Conservation (phyloP, 2,329 filamentous ascomycete genomes). For the Dendryphion nanum region DNA sequence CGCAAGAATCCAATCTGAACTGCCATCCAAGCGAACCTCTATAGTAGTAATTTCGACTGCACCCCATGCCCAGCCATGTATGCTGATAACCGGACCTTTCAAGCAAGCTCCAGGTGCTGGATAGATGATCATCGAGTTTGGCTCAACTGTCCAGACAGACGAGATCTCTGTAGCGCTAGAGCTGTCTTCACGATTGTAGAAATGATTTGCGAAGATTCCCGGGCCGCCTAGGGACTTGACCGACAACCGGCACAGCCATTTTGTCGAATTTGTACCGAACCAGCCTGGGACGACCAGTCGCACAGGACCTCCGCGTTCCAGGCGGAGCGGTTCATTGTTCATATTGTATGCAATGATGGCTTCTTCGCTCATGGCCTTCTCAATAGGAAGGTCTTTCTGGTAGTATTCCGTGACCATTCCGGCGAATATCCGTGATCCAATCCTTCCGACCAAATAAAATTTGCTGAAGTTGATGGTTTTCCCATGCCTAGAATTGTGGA, state of each 20-base stretch:
- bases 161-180: not conserved
- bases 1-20: not conserved
- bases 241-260: not conserved
- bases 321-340: conserved; percentile 18
- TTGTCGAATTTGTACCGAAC: conserved; percentile 1
- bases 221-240: not conserved
- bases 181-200: not conserved
- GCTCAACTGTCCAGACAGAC: not conserved
- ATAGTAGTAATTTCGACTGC: not conserved
- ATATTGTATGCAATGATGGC: conserved; percentile 29
- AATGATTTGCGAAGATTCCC: not conserved
- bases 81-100: not conserved
- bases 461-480: conserved; percentile 5
- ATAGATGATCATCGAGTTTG: not conserved
- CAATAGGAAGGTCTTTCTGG: conserved; percentile 31
- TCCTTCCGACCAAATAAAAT: conserved; percentile 30
- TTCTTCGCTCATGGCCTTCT: conserved; percentile 21
- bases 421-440: conserved; percentile 27
- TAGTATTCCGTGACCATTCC: conserved; percentile 25
- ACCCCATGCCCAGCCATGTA: not conserved
- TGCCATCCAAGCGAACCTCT: not conserved
- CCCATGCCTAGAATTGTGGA: too few relatives aligned
- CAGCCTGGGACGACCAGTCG: conserved; percentile 13
- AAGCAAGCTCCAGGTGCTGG: not conserved
- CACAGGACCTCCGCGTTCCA: conserved; percentile 27